phyloP scores from a whole-genome alignment of 805 yeast genomes.

The Alloascoidea hylecoeti region DNA sequence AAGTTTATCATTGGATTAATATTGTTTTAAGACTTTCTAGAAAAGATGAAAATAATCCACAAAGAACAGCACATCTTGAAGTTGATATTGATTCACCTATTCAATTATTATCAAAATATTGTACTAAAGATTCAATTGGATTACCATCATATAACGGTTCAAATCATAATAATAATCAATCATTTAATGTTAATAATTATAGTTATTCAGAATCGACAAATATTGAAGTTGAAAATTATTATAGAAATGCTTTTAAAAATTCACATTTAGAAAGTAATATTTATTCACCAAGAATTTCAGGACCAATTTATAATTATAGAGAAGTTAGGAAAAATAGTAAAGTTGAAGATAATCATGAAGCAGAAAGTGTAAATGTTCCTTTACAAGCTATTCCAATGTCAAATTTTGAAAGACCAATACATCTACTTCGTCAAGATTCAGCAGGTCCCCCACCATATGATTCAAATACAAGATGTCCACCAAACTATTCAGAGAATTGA shows the following conservation, averaged over 20 bases:
- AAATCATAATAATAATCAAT: too few species aligned
- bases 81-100: constrained; percentile 92
- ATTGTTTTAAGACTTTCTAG: constrained; percentile 69
- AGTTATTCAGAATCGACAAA: not conserved
- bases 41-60: constrained; percentile 28
- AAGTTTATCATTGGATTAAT: constrained; percentile 93
- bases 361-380: not conserved
- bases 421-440: constrained; percentile 38
- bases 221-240: not conserved
- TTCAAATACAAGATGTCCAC: too few species aligned
- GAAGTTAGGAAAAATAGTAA: not conserved
- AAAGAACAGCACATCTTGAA: constrained; percentile 80
- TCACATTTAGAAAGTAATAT: not conserved
- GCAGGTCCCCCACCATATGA: constrained; percentile 53
- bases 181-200: too few species aligned
- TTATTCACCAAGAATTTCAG: too few species aligned
- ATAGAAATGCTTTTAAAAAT: not conserved
- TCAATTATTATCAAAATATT: constrained; percentile 59
- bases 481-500: too few species aligned
- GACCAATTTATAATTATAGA: too few species aligned
- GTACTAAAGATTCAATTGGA: constrained; percentile 24
- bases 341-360: too few species aligned
- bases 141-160: constrained; percentile 20
- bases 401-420: constrained; percentile 35
- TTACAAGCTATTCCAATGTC: not conserved